A percentile compares a stretch with the other conserved stretches of the same genome.
Evolutionary conservation across 2,329 filamentous ascomycete species (phyloP).

Genomic region (Xylaria sp.): DNA sequence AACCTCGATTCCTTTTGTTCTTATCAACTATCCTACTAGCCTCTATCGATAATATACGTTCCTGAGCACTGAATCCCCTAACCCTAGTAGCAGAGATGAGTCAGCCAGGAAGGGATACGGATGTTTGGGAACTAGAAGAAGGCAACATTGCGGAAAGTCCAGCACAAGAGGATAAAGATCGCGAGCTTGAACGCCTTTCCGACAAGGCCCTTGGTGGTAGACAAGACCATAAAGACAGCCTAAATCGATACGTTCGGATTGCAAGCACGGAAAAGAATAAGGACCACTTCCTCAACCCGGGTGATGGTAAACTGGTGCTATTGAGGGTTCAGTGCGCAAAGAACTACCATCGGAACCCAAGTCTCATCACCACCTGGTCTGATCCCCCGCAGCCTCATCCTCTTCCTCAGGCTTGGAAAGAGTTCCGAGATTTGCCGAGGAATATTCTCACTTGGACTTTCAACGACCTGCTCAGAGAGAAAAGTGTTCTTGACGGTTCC

Average conservation of each 20-base stretch:
- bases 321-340: conserved; percentile 14
- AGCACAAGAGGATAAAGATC: neutral
- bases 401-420: conserved; percentile 8
- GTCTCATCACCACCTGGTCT: conserved; percentile 7
- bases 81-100: neutral
- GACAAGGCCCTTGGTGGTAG: neutral
- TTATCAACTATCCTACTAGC: no score
- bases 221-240: conserved; percentile 23
- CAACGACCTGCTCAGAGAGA: conserved; percentile 11
- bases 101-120: neutral
- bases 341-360: neutral
- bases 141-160: neutral
- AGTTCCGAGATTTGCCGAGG: conserved; percentile 8
- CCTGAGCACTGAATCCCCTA: no score
- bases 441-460: conserved; percentile 28
- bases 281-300: conserved; percentile 23
- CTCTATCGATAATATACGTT: no score
- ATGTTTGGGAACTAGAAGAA: neutral
- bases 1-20: no score
- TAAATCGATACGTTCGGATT: conserved; percentile 18
- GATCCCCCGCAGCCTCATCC: neutral
- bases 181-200: neutral
- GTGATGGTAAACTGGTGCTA: conserved; percentile 20
- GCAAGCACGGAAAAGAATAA: conserved; percentile 7
- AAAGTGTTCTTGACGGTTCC: conserved; percentile 4